Evolutionary conservation across 257 asterid species (phyloP).

Genomic region (Primulina tabacum): DNA sequence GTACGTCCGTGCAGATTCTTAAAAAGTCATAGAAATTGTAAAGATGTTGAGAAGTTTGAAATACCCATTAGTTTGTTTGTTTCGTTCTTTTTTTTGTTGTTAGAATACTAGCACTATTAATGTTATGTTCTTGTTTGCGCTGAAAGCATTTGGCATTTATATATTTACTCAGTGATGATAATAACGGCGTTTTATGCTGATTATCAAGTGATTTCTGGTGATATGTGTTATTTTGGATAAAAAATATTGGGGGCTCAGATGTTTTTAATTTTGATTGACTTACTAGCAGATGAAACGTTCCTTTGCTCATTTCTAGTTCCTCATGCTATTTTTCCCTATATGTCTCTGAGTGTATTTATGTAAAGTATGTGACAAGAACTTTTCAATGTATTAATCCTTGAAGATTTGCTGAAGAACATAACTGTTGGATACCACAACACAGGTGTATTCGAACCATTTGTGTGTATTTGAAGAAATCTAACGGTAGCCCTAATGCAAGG

Average conservation of each 20-base stretch:
- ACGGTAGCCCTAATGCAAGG: conserved; percentile 72
- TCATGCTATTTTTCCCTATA: not conserved
- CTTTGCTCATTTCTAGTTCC: not conserved
- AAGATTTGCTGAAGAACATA: conserved; percentile 45
- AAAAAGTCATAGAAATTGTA: not conserved
- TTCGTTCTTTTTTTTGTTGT: conserved; percentile 1
- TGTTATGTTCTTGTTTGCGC: not conserved
- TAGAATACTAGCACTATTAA: not conserved
- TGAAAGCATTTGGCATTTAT: not conserved
- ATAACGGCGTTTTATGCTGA: not conserved
- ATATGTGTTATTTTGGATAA: not conserved
- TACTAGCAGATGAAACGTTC: not conserved
- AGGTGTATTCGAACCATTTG: conserved; percentile 12
- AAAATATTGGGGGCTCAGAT: not conserved
- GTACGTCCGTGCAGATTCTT: conserved; percentile 10
- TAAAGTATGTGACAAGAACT: conserved; percentile 6
- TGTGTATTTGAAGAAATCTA: conserved; percentile 25
- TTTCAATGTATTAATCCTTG: conserved; percentile 25
- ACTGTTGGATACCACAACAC: conserved; percentile 18
- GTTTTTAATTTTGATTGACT: not conserved
- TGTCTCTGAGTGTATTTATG: not conserved
- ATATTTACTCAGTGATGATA: not conserved
- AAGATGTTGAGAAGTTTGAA: conserved; percentile 1
- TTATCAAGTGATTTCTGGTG: not conserved
- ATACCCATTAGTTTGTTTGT: not conserved